A percentile compares a stretch with the other conserved stretches of the same genome.
These are phyloP conservation scores for Ogataea philodendri DNA, from an alignment of 805 yeast genomes.

Conservation along the genomic window DNA sequence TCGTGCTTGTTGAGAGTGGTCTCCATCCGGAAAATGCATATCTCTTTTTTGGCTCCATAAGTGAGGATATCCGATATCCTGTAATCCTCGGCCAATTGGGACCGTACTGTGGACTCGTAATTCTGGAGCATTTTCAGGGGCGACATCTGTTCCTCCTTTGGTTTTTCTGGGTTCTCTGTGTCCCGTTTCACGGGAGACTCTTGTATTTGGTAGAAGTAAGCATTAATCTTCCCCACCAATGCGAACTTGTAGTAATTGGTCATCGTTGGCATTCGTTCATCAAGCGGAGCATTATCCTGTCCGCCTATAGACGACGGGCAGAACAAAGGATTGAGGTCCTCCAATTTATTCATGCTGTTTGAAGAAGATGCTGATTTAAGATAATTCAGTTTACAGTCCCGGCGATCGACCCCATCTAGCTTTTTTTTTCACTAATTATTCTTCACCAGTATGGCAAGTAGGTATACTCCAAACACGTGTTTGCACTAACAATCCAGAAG, in stretches of 20 bases:
- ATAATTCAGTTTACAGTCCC: conserved; percentile 4
- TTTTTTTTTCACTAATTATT: conserved; percentile 1
- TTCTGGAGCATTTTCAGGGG: conserved; percentile 28
- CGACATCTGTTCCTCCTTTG: conserved; percentile 16
- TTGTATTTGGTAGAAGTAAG: conserved; percentile 32
- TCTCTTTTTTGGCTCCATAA: conserved; percentile 31
- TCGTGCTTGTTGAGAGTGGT: conserved; percentile 15
- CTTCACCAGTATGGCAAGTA: conserved; percentile 24
- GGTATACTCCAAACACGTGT: conserved; percentile 4
- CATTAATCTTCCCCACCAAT: conserved; percentile 27
- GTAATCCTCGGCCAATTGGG: conserved; percentile 29
- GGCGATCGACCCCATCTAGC: conserved; percentile 9
- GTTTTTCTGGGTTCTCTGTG: neutral
- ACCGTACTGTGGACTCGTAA: conserved; percentile 28
- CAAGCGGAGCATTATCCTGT: conserved; percentile 8
- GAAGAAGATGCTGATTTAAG: neutral
- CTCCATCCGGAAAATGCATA: conserved; percentile 33
- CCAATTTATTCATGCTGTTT: conserved; percentile 18
- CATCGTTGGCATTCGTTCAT: conserved; percentile 24
- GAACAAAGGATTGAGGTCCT: conserved; percentile 26
- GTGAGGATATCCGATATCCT: conserved; percentile 30
- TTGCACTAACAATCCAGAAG: conserved; percentile 37
- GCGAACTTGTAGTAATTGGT: conserved; percentile 34
- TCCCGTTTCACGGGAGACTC: conserved; percentile 8
- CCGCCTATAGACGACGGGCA: conserved; percentile 10